phyloP scores from a whole-genome alignment of 2,329 filamentous ascomycete genomes.

The Fusarium anguioides region DNA sequence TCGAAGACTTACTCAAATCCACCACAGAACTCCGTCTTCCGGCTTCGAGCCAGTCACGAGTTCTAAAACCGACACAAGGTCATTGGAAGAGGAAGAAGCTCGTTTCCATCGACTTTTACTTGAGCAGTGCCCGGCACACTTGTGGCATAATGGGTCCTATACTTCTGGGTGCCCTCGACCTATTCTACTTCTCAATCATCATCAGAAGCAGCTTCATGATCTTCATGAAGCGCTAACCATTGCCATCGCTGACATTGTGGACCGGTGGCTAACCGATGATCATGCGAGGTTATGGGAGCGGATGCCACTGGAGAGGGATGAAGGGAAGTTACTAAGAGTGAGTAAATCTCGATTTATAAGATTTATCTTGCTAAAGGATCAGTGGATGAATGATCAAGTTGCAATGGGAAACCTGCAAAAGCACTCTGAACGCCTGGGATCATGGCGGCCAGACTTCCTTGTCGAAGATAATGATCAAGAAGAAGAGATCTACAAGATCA shows the following conservation, averaged over 20 bases:
- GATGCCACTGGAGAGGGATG: neutral
- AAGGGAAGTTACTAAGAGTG: neutral
- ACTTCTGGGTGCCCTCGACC: neutral
- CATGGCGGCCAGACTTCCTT: conserved; percentile 55
- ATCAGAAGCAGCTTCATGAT: neutral
- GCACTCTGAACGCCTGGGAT: conserved; percentile 44
- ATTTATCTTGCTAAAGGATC: neutral
- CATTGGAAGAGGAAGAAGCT: neutral
- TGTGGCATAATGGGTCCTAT: neutral
- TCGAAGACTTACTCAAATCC: neutral
- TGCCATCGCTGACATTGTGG: neutral
- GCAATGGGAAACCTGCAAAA: conserved; percentile 35
- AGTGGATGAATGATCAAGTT: conserved; percentile 49
- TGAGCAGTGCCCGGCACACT: neutral
- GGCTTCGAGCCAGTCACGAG: neutral
- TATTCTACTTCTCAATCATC: neutral
- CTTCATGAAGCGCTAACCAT: neutral
- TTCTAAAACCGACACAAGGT: neutral
- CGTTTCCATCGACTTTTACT: neutral
- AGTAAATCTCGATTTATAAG: neutral
- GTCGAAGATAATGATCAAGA: conserved; percentile 44
- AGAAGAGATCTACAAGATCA: conserved; percentile 48
- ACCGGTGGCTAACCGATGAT: neutral
- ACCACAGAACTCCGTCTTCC: neutral
- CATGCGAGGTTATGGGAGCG: neutral